phyloP scores from a whole-genome alignment of 371 early-diverging fungal species.

The Blakeslea trispora region DNA sequence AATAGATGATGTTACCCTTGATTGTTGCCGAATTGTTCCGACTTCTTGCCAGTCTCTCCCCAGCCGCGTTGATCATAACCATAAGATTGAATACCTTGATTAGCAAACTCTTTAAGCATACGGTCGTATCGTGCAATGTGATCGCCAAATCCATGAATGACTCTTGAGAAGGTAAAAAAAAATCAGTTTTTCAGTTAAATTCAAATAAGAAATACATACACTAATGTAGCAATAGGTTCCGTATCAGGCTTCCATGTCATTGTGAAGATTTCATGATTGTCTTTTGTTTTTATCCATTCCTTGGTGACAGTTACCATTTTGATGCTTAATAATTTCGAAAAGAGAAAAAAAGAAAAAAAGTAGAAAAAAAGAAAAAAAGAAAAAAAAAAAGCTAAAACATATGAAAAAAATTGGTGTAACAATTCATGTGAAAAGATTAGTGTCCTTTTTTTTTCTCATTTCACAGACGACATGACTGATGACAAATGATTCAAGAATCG shows the following conservation, averaged over 20 bases:
- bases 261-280: conserved; percentile 44
- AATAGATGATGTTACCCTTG: conserved; percentile 44
- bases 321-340: not conserved
- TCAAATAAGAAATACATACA: conserved; percentile 25
- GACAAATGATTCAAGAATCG: too few relatives aligned
- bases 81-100: conserved; percentile 57
- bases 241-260: conserved; percentile 47
- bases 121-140: conserved; percentile 63
- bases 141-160: conserved; percentile 73
- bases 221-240: conserved; percentile 31
- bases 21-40: conserved; percentile 51
- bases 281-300: conserved; percentile 42
- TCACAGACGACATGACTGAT: too few relatives aligned
- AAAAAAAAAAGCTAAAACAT: too few relatives aligned
- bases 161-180: conserved; percentile 31
- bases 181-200: not conserved
- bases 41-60: conserved; percentile 60
- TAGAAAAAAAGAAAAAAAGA: too few relatives aligned
- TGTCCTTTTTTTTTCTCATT: too few relatives aligned
- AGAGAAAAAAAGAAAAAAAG: too few relatives aligned
- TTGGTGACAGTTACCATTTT: conserved; percentile 19
- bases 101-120: conserved; percentile 53
- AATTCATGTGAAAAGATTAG: too few relatives aligned
- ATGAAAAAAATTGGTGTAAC: too few relatives aligned
- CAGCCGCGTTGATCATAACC: conserved; percentile 70